A percentile compares a stretch with the other conserved stretches of the same genome.
Evolutionary conservation across 305 asterid species (phyloP).

Genomic region (Fraxinus baroniana): DNA sequence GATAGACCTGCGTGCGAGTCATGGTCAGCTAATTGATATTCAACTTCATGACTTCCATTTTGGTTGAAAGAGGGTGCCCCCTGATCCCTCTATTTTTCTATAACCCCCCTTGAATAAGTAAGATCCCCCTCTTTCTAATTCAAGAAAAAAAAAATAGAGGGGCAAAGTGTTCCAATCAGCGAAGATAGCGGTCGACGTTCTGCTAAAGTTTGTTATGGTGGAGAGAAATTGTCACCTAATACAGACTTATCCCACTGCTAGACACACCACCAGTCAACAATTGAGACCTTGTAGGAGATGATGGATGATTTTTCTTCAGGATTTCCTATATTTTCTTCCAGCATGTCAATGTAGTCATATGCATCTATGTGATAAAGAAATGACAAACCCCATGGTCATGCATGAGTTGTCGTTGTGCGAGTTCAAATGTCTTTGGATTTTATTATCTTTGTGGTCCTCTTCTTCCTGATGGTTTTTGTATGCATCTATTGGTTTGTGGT

Average conservation of each 20-base stretch:
- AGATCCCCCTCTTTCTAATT: background rate
- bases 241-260: background rate
- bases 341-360: background rate
- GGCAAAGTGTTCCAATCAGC: no score
- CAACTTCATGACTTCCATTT: background rate
- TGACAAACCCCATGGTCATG: background rate
- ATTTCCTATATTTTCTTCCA: background rate
- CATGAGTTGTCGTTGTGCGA: background rate
- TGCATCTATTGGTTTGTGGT: background rate
- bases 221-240: background rate
- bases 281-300: background rate
- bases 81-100: no score
- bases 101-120: no score
- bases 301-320: background rate
- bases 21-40: background rate
- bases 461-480: slow-evolving; percentile 1
- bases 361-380: background rate
- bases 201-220: background rate
- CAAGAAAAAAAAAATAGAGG: no score
- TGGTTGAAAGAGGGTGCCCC: background rate
- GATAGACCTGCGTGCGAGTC: background rate
- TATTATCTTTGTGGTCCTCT: background rate
- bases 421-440: background rate
- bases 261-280: background rate
- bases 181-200: background rate